Evolutionary conservation across 345 rosid species (phyloP).

Genomic region (Aquilaria malaccensis): DNA sequence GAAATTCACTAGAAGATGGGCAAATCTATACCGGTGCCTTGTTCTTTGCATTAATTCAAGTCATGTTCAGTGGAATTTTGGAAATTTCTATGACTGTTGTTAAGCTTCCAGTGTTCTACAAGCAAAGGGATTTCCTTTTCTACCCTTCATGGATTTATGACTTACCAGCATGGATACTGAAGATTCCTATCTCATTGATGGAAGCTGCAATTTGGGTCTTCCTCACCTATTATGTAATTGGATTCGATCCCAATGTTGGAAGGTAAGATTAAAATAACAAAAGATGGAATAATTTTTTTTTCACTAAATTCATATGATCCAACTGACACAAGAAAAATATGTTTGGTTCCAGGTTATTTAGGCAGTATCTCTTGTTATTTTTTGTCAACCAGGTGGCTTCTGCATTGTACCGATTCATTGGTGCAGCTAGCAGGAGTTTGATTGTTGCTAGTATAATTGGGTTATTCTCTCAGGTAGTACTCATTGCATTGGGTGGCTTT

Average conservation of each 20-base stretch:
- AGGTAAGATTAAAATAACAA: conserved; percentile 30
- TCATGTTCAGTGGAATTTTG: conserved; percentile 62
- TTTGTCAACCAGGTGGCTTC: conserved; percentile 54
- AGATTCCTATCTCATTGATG: conserved; percentile 55
- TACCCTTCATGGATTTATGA: conserved; percentile 76
- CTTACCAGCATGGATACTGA: conserved; percentile 70
- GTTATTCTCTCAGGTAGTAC: conserved; percentile 37
- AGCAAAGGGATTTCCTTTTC: conserved; percentile 71
- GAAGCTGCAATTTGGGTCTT: conserved; percentile 61
- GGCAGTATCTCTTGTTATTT: conserved; percentile 51
- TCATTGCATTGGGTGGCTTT: conserved; percentile 56
- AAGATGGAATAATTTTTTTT: neutral
- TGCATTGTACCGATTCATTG: conserved; percentile 49
- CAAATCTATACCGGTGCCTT: conserved; percentile 45
- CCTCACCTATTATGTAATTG: conserved; percentile 57
- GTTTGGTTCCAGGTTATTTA: conserved; percentile 45
- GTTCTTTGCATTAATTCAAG: conserved; percentile 41
- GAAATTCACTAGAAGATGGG: conserved; percentile 39
- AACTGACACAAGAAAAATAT: neutral
- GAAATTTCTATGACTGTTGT: conserved; percentile 63
- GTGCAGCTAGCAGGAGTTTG: conserved; percentile 54
- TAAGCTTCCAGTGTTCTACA: conserved; percentile 80
- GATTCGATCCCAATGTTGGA: conserved; percentile 57
- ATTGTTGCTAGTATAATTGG: conserved; percentile 55
- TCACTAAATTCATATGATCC: neutral